Percentiles rank a stretch among this genome's conserved stretches.
phyloP scores from a whole-genome alignment of 1,284 basidiomycete species.

The Sanghuangporus weigelae region DNA sequence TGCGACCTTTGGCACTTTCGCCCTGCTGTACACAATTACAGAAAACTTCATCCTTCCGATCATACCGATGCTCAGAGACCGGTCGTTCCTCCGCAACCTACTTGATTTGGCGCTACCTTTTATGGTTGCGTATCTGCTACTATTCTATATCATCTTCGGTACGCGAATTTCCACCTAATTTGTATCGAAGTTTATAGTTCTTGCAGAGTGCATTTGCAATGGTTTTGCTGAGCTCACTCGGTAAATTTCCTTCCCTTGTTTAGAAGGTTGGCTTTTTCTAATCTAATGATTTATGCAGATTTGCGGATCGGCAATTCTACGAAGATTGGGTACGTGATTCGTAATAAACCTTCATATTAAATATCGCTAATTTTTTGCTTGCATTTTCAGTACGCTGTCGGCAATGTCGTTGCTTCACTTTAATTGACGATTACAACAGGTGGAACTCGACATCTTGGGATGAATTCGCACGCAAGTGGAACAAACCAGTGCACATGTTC shows the following conservation, averaged over 20 bases:
- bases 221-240: constrained; percentile 90
- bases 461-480: constrained; percentile 96
- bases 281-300: constrained; percentile 42
- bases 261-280: neutral
- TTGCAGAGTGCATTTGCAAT: constrained; percentile 88
- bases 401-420: neutral
- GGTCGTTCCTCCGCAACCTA: constrained; percentile 73
- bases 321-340: constrained; percentile 74
- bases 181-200: constrained; percentile 6
- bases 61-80: constrained; percentile 57
- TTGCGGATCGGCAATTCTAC: constrained; percentile 95
- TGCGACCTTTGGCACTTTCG: constrained; percentile 95
- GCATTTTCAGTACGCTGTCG: constrained; percentile 7
- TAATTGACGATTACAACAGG: constrained; percentile 29
- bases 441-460: constrained; percentile 98
- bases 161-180: constrained; percentile 24
- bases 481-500: constrained; percentile 89
- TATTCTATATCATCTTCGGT: constrained; percentile 85
- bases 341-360: neutral
- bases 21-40: constrained; percentile 85
- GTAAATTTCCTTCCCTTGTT: constrained; percentile 36
- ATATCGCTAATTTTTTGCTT: neutral
- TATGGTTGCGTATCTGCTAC: constrained; percentile 77
- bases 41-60: constrained; percentile 91
- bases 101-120: constrained; percentile 91